These are phyloP conservation scores for Babesia caballi DNA, from an alignment of 169 alveolate species.

Conservation along the genomic window DNA sequence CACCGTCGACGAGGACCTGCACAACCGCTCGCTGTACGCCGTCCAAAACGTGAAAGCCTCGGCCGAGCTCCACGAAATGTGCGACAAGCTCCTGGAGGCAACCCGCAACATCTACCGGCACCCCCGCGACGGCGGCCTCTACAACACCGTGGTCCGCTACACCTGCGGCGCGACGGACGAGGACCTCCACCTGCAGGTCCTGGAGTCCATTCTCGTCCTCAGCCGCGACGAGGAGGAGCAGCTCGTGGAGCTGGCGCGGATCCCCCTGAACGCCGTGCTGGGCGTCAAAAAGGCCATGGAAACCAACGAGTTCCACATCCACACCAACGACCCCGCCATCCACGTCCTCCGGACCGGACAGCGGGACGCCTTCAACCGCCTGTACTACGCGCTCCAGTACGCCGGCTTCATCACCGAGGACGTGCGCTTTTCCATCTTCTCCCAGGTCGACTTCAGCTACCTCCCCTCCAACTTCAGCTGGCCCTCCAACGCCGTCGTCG, in stretches of 20 bases:
- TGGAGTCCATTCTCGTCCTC: conserved; percentile 11
- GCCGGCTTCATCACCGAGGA: conserved; percentile 71
- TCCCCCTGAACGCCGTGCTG: conserved; percentile 12
- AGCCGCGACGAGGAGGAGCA: not conserved
- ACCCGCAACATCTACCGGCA: conserved; percentile 2
- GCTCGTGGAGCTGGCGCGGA: not conserved
- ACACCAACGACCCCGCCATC: conserved; percentile 9
- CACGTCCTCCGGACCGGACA: conserved; percentile 21
- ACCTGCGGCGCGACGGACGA: not conserved
- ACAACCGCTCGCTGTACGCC: conserved; percentile 42
- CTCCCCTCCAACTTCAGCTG: conserved; percentile 14
- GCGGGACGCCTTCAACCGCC: conserved; percentile 32
- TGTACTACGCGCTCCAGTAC: conserved; percentile 74
- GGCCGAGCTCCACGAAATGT: conserved; percentile 59
- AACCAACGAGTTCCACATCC: conserved; percentile 14
- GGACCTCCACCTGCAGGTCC: conserved; percentile 1
- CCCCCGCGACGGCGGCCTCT: not conserved
- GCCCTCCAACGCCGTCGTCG: conserved; percentile 1
- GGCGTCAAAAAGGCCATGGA: conserved; percentile 15
- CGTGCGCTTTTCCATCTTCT: conserved; percentile 25
- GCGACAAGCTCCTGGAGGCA: conserved; percentile 46
- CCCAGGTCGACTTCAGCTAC: conserved; percentile 24
- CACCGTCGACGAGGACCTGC: conserved; percentile 28
- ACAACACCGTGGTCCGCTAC: not conserved
- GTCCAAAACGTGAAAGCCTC: conserved; percentile 37